These are phyloP conservation scores for Pseudogymnoascus sp. DNA, from an alignment of 2,329 filamentous ascomycete genomes.

Conservation along the genomic window DNA sequence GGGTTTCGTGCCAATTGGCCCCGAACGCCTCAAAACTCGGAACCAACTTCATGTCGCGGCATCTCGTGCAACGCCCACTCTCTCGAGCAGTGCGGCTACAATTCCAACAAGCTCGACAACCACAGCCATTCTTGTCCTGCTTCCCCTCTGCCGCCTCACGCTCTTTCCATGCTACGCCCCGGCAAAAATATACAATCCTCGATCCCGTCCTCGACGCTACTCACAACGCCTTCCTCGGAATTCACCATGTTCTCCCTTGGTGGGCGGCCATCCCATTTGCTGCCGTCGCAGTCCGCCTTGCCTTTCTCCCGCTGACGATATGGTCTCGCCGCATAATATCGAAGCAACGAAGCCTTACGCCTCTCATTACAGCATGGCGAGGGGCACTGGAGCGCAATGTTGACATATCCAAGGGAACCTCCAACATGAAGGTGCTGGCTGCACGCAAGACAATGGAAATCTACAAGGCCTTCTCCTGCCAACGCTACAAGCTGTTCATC, in stretches of 20 bases:
- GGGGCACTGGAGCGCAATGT: slow-evolving; percentile 15
- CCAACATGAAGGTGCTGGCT: slow-evolving; percentile 16
- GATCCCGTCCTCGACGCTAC: slow-evolving; percentile 37
- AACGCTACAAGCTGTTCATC: slow-evolving; percentile 28
- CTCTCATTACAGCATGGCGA: slow-evolving; percentile 35
- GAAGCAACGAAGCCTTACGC: slow-evolving; percentile 37
- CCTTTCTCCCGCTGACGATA: slow-evolving; percentile 40
- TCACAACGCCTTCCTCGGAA: slow-evolving; percentile 37
- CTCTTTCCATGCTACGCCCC: slow-evolving; percentile 1
- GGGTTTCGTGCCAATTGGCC: not conserved
- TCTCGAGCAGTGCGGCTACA: slow-evolving; percentile 1
- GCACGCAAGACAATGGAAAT: slow-evolving; percentile 25
- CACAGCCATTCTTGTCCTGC: not conserved
- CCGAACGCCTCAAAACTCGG: not conserved
- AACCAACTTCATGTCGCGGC: not conserved
- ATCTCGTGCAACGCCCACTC: slow-evolving; percentile 2
- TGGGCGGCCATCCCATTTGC: slow-evolving; percentile 46
- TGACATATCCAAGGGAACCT: slow-evolving; percentile 22
- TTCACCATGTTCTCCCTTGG: slow-evolving; percentile 50
- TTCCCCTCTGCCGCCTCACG: not conserved
- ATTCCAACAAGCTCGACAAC: not conserved
- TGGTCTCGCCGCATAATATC: slow-evolving; percentile 33
- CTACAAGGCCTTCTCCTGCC: slow-evolving; percentile 30
- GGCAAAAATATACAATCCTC: slow-evolving; percentile 19
- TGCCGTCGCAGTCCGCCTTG: slow-evolving; percentile 42